A percentile compares a stretch with the other conserved stretches of the same genome.
phyloP scores from a whole-genome alignment of 331 rosid species.

The Acacia pycnantha region DNA sequence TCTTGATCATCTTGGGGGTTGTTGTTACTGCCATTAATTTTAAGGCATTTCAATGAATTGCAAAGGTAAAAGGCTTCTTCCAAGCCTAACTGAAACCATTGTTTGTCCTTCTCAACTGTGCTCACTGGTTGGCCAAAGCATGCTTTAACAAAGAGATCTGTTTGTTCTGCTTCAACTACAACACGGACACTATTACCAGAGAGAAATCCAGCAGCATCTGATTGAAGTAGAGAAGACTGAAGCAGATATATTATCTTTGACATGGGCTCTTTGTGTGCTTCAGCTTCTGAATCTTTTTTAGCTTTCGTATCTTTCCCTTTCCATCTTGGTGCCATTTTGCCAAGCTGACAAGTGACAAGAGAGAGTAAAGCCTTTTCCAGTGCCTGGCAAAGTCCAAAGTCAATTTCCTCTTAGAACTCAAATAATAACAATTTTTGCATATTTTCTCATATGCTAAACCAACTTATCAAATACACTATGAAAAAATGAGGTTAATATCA shows the following conservation, averaged over 20 bases:
- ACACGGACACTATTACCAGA: conserved; percentile 40
- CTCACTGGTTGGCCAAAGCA: conserved; percentile 66
- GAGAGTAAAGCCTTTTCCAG: neutral
- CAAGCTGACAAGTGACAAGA: neutral
- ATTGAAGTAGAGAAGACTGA: conserved; percentile 57
- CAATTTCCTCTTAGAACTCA: neutral
- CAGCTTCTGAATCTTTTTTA: too few species aligned
- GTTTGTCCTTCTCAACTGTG: conserved; percentile 51
- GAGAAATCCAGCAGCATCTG: conserved; percentile 53
- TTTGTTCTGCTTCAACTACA: conserved; percentile 51
- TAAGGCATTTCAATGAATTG: conserved; percentile 57
- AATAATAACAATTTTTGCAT: neutral
- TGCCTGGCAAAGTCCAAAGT: neutral
- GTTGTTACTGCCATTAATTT: conserved; percentile 34
- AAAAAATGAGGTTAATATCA: neutral
- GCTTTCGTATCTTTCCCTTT: too few species aligned
- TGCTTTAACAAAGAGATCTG: conserved; percentile 53
- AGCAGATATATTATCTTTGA: conserved; percentile 52
- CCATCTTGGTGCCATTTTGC: too few species aligned
- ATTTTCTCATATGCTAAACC: neutral
- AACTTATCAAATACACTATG: neutral
- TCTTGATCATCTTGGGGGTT: conserved; percentile 38
- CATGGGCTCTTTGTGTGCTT: conserved; percentile 69
- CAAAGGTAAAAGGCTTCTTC: conserved; percentile 79
- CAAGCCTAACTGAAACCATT: conserved; percentile 61